phyloP scores from a whole-genome alignment of 257 asterid species.

The Rubia yunnanensis region DNA sequence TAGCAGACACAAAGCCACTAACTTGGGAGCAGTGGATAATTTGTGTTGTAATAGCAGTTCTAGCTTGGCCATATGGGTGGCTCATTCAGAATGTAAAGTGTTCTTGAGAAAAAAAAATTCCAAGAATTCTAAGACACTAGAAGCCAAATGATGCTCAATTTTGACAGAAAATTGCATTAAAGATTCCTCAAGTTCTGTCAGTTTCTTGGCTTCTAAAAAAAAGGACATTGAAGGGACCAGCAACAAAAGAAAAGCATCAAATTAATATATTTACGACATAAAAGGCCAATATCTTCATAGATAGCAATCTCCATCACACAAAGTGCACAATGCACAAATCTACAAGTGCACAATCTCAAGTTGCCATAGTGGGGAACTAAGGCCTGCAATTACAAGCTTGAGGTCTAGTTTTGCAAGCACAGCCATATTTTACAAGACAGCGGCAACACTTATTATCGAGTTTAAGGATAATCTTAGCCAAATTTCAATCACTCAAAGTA shows the following conservation, averaged over 20 bases:
- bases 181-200: background rate
- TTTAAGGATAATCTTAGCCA: background rate
- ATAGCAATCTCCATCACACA: background rate
- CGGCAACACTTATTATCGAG: slow-evolving; percentile 5
- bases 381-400: background rate
- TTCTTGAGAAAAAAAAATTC: background rate
- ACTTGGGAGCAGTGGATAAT: slow-evolving; percentile 24
- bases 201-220: background rate
- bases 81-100: slow-evolving; percentile 10
- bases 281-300: background rate
- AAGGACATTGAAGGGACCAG: background rate
- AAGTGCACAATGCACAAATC: background rate
- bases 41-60: slow-evolving; percentile 17
- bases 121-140: too few species aligned
- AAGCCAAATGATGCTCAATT: background rate
- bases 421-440: slow-evolving; percentile 9
- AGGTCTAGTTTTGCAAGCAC: background rate
- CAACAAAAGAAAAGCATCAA: slow-evolving; percentile 1
- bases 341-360: slow-evolving; percentile 7
- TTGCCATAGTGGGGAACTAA: background rate
- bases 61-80: slow-evolving; percentile 24
- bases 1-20: slow-evolving; percentile 21
- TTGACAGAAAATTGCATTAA: background rate
- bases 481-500: slow-evolving; percentile 4
- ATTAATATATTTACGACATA: background rate